Conservation (phyloP, 108 stramenopile genomes). For the Aureococcus anophagefferens region DNA sequence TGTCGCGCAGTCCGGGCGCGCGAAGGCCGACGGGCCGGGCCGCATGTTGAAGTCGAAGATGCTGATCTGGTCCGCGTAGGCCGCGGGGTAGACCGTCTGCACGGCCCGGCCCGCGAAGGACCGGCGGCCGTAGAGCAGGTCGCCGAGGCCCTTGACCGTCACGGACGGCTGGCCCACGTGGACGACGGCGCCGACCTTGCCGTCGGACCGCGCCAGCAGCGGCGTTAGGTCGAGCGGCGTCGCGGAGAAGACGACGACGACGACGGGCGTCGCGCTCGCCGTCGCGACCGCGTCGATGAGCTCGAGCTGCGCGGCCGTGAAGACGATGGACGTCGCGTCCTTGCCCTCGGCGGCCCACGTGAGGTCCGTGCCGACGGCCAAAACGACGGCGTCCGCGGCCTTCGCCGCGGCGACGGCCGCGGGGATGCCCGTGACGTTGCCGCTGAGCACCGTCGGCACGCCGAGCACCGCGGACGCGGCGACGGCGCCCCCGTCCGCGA, state of each 20-base stretch:
- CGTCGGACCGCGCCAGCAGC: conserved; percentile 1
- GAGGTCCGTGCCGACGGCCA: conserved; percentile 20
- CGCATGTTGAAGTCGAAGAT: conserved; percentile 27
- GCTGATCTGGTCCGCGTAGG: conserved; percentile 12
- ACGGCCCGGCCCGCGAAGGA: conserved; percentile 21
- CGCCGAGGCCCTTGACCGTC: conserved; percentile 11
- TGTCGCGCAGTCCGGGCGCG: conserved; percentile 9
- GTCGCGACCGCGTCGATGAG: conserved; percentile 13
- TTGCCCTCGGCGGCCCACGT: conserved; percentile 10
- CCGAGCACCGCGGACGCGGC: background rate
- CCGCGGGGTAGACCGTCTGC: conserved; percentile 28
- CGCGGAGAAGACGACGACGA: conserved; percentile 18
- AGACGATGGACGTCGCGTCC: conserved; percentile 10
- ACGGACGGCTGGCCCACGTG: conserved; percentile 27
- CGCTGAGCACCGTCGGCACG: background rate
- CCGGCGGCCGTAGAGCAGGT: conserved; percentile 21
- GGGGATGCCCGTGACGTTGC: background rate
- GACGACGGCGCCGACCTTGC: conserved; percentile 21
- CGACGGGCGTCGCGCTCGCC: conserved; percentile 18
- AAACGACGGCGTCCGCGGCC: conserved; percentile 13
- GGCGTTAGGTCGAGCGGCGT: conserved; percentile 16
- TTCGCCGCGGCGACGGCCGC: conserved; percentile 9
- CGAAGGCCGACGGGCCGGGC: conserved; percentile 1
- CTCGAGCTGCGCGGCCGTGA: conserved; percentile 12
- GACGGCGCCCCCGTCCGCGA: background rate